Evolutionary conservation across 2,329 filamentous ascomycete species (phyloP).

Genomic region (Xylaria sp.): DNA sequence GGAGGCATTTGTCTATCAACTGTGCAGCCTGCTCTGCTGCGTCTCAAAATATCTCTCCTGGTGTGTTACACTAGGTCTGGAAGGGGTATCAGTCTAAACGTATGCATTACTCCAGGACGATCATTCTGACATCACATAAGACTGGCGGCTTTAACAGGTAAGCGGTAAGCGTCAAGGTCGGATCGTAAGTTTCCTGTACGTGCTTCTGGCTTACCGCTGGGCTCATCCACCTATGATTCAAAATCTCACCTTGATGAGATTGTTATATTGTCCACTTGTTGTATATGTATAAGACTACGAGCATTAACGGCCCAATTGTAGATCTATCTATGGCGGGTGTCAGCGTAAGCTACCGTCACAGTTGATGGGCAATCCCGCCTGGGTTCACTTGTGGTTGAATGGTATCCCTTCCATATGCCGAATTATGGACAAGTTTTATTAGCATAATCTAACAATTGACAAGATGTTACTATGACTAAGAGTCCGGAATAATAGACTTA

Average conservation of each 20-base stretch:
- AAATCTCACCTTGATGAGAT: no score
- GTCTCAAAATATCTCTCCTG: neutral
- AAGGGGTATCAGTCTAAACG: neutral
- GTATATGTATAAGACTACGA: neutral
- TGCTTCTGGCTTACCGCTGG: neutral
- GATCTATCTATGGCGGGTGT: neutral
- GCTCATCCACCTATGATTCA: neutral
- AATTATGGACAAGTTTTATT: neutral
- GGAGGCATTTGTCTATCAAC: neutral
- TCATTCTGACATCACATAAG: slow-evolving; percentile 11
- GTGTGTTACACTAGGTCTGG: neutral
- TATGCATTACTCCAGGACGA: neutral
- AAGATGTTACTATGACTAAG: neutral
- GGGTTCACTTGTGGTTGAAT: neutral
- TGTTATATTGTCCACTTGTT: neutral
- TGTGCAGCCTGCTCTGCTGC: slow-evolving; percentile 3
- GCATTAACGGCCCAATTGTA: neutral
- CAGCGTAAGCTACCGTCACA: neutral
- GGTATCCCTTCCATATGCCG: neutral
- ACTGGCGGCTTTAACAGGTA: neutral
- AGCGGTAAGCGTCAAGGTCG: slow-evolving; percentile 10
- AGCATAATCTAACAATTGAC: neutral
- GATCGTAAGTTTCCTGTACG: neutral
- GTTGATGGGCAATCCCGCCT: no score
- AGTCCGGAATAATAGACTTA: neutral